Percentiles rank a stretch among this genome's conserved stretches.
Evolutionary conservation across 2,329 filamentous ascomycete genomes (phyloP).

Genomic region (Raffaelea ambrosiae): DNA sequence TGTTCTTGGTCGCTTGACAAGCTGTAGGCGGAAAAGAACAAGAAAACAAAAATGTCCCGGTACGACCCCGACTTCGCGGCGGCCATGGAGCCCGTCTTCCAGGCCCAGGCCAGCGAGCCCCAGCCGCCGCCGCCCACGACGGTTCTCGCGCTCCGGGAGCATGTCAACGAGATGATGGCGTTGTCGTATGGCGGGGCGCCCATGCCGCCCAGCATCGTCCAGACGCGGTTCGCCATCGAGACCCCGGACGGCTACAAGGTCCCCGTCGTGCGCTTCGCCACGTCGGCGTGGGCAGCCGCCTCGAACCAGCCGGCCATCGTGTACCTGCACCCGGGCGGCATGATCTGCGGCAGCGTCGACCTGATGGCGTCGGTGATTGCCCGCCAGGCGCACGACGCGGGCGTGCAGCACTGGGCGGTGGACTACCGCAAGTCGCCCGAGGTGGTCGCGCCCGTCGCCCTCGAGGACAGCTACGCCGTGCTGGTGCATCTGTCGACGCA

Average conservation of each 20-base stretch:
- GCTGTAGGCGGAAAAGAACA: no score
- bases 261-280: constrained; percentile 11
- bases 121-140: neutral
- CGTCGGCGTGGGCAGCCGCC: constrained; percentile 4
- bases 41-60: neutral
- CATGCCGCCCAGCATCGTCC: constrained; percentile 3
- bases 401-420: constrained; percentile 23
- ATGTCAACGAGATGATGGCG: neutral
- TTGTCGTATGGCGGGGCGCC: neutral
- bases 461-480: constrained; percentile 28
- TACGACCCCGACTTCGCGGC: constrained; percentile 11
- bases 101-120: constrained; percentile 1
- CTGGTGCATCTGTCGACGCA: constrained; percentile 24
- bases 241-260: constrained; percentile 8
- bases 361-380: constrained; percentile 10
- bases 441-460: constrained; percentile 31
- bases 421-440: constrained; percentile 43
- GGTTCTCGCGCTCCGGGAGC: constrained; percentile 5
- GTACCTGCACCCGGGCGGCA: constrained; percentile 20
- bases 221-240: constrained; percentile 6
- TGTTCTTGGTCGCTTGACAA: no score
- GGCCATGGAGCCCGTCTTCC: constrained; percentile 7
- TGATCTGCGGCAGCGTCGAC: constrained; percentile 14
- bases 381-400: constrained; percentile 9
- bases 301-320: constrained; percentile 10